Evolutionary conservation across 2,329 filamentous ascomycete species (phyloP), one percentile per base, ranked within the genome.

Genomic region (Magnaporthiopsis incrustans): DNA sequence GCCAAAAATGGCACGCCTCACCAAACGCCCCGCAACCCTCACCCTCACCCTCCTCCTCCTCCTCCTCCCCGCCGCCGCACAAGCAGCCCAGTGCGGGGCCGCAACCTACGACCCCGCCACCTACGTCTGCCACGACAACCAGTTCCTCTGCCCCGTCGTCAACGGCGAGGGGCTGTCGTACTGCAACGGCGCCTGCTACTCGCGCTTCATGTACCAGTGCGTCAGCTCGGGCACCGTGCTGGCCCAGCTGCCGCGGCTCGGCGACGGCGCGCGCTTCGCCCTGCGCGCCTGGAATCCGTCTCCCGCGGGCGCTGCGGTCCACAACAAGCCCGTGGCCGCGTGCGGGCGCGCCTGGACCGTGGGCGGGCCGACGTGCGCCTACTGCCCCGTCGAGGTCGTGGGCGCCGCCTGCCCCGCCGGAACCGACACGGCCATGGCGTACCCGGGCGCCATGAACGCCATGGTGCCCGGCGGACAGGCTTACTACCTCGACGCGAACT

Each of bases 151-250:
- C 68, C 74, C 73, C 64, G 66, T 75, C 64, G 65, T 68, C 22
- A 72, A 72, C 25, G 74, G 73, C 64, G 74, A 76, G 67, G 67
- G 70, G 11, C 71, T 75, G 14, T 70, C 70, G 18, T 70, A 70
- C 68, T 76, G 74, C 70, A 68, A 67, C 62, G 72, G 72, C 58
- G 72, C 73, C 59, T 76, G 74, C 71, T 76, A 73, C 71, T 72
- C 69, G 70, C 70, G 67, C 62, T 75, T 71, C 69, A 71, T 73
- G 70, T 74, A 74, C 69, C 68, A 68, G 3, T 74, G 73, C 69
- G 66, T 64, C 64, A 67, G 69, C 66, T 38, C 27, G 8, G 59
- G 59, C 2, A 70, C 68, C 58, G 67, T 66, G 50, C 64, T 74
- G 14, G 30, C 65, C 1, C 68, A 69, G 57, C 71, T 71, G 14